A percentile compares a stretch with the other conserved stretches of the same genome.
Evolutionary conservation across 2,329 filamentous ascomycete genomes (phyloP).

Genomic region (Sporothrix sp.): DNA sequence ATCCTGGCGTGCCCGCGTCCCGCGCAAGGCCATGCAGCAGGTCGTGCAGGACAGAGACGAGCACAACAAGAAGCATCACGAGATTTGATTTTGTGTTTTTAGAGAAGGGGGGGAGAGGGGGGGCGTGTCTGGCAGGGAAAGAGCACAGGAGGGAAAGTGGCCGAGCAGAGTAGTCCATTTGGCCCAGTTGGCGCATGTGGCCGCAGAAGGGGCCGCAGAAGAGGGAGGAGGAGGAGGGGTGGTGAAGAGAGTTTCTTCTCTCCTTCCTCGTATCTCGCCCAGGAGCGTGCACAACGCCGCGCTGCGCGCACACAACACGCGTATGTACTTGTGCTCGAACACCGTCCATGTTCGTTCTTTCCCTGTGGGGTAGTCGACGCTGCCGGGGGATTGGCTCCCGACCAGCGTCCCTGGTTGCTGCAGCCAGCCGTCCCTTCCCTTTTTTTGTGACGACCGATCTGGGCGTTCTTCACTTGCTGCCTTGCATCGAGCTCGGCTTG

Average conservation of each 20-base stretch:
- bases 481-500: background rate
- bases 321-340: background rate
- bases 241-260: background rate
- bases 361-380: constrained; percentile 10
- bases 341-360: constrained; percentile 1
- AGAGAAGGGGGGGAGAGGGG: no score
- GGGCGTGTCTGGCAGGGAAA: no score
- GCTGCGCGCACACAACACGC: no score
- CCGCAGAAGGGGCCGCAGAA: background rate
- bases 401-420: background rate
- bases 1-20: no score
- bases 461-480: background rate
- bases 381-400: background rate
- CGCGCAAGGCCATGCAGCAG: no score
- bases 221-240: background rate
- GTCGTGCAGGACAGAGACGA: no score
- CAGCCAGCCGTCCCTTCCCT: constrained; percentile 8
- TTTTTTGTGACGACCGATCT: constrained; percentile 7
- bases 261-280: background rate
- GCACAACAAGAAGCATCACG: no score
- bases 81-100: no score
- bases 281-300: constrained; percentile 2
- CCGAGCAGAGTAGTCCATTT: no score
- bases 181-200: background rate
- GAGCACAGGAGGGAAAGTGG: no score